Conservation (phyloP, 2,329 filamentous ascomycete genomes). For the Paecilomyces variotii region DNA sequence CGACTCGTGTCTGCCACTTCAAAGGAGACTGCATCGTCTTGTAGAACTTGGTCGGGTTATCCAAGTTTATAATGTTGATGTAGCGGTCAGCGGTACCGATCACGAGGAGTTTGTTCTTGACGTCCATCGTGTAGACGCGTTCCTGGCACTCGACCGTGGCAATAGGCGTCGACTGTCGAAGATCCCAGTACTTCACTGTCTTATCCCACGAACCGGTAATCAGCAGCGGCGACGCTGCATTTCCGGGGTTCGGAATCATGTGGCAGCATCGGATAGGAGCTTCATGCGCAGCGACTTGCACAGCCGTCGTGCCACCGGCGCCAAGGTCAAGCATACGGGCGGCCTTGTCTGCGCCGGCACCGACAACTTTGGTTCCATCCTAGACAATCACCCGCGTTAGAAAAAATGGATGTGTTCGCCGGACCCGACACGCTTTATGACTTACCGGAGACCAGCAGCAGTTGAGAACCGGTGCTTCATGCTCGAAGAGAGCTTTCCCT, state of each 20-base stretch:
- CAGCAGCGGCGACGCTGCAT: conserved; percentile 59
- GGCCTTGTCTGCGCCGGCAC: conserved; percentile 83
- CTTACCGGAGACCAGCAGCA: conserved; percentile 82
- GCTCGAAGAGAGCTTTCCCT: conserved; percentile 78
- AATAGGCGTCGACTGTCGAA: conserved; percentile 41
- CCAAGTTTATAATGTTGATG: conserved; percentile 90
- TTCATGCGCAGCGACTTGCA: conserved; percentile 77
- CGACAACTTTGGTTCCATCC: conserved; percentile 86
- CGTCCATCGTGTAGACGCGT: conserved; percentile 77
- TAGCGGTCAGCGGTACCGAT: conserved; percentile 90
- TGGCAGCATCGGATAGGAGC: conserved; percentile 69
- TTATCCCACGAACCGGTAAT: conserved; percentile 69
- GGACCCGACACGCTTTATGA: not conserved
- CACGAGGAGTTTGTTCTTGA: conserved; percentile 79
- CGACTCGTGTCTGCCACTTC: conserved; percentile 95
- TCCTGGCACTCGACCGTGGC: conserved; percentile 42
- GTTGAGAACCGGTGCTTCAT: conserved; percentile 75
- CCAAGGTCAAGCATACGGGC: conserved; percentile 80
- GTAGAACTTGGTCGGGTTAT: conserved; percentile 82
- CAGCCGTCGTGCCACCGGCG: conserved; percentile 43
- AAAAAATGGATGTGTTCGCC: not conserved
- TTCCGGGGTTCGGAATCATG: conserved; percentile 59
- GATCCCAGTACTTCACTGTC: conserved; percentile 51
- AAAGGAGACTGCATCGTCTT: conserved; percentile 93
- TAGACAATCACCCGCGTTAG: conserved; percentile 30